Evolutionary conservation across 176 grass and related monocot genomes (phyloP).

Genomic region (Juncus inflexus): DNA sequence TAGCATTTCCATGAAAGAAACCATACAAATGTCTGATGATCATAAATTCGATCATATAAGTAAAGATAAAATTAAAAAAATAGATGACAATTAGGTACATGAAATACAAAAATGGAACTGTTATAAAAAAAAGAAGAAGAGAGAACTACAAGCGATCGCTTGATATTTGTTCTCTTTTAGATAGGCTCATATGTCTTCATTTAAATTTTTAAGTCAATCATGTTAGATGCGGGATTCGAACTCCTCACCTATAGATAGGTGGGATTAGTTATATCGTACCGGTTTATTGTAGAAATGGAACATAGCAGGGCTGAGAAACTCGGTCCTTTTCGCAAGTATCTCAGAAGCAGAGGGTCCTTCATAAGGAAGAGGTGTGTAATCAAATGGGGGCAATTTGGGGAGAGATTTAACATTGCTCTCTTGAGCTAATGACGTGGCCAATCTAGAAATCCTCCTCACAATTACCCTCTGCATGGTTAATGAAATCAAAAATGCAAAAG

Average conservation of each 20-base stretch:
- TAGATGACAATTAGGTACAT: background rate
- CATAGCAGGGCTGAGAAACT: conserved; percentile 94
- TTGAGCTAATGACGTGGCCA: conserved; percentile 20
- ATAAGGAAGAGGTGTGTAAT: conserved; percentile 65
- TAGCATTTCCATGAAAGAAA: no score
- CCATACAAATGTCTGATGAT: background rate
- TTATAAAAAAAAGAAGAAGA: no score
- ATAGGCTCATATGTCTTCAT: no score
- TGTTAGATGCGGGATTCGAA: no score
- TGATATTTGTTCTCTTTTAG: no score
- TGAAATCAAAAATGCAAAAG: background rate
- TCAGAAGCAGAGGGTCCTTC: conserved; percentile 60
- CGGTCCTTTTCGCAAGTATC: conserved; percentile 60
- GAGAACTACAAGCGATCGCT: background rate
- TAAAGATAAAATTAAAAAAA: background rate
- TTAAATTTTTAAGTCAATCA: no score
- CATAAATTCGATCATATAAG: background rate
- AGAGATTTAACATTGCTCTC: conserved; percentile 11
- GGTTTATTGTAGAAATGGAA: conserved; percentile 87
- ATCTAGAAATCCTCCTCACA: conserved; percentile 36
- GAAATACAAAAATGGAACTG: background rate
- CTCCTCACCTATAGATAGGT: no score
- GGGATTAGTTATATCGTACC: conserved; percentile 42
- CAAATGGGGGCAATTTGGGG: conserved; percentile 64
- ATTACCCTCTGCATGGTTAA: conserved; percentile 37